Evolutionary conservation across 805 yeast genomes (phyloP).

Genomic region (Suhomyces kilbournensis): DNA sequence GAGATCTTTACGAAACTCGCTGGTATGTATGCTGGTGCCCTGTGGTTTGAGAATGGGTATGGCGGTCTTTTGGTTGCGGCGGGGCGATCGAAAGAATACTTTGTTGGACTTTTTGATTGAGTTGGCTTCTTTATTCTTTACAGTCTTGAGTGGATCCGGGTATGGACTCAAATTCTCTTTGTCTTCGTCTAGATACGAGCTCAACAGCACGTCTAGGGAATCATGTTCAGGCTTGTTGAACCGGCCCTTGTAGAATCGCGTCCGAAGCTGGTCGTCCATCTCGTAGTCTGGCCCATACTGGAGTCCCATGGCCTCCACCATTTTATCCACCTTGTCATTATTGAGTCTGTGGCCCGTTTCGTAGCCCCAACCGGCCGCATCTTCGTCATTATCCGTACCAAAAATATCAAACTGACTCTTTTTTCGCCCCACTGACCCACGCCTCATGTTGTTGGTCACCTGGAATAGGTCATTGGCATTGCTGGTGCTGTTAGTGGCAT

Average conservation of each 20-base stretch:
- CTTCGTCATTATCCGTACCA: slow-evolving; percentile 12
- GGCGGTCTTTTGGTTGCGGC: slow-evolving; percentile 12
- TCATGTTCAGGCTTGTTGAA: slow-evolving; percentile 22
- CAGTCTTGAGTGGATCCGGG: slow-evolving; percentile 24
- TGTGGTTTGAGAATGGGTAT: slow-evolving; percentile 30
- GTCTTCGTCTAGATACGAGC: slow-evolving; percentile 20
- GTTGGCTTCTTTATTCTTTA: slow-evolving; percentile 9
- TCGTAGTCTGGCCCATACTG: slow-evolving; percentile 17
- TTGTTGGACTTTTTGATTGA: slow-evolving; percentile 21
- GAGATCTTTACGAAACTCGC: neutral
- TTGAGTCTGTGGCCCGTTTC: slow-evolving; percentile 20
- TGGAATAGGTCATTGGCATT: slow-evolving; percentile 31
- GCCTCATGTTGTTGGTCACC: slow-evolving; percentile 13
- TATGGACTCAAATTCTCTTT: slow-evolving; percentile 32
- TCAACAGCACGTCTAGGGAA: slow-evolving; percentile 34
- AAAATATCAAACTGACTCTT: slow-evolving; percentile 5
- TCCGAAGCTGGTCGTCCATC: slow-evolving; percentile 33
- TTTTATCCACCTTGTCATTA: slow-evolving; percentile 37
- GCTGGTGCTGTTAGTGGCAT: neutral
- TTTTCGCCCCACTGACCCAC: neutral
- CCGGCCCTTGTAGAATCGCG: slow-evolving; percentile 34
- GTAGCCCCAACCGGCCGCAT: slow-evolving; percentile 8
- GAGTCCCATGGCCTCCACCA: slow-evolving; percentile 29
- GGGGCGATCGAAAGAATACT: slow-evolving; percentile 16
- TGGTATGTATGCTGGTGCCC: slow-evolving; percentile 14